These are phyloP conservation scores for Otatea glauca DNA, from an alignment of 176 grass and related monocot genomes.

Conservation along the genomic window DNA sequence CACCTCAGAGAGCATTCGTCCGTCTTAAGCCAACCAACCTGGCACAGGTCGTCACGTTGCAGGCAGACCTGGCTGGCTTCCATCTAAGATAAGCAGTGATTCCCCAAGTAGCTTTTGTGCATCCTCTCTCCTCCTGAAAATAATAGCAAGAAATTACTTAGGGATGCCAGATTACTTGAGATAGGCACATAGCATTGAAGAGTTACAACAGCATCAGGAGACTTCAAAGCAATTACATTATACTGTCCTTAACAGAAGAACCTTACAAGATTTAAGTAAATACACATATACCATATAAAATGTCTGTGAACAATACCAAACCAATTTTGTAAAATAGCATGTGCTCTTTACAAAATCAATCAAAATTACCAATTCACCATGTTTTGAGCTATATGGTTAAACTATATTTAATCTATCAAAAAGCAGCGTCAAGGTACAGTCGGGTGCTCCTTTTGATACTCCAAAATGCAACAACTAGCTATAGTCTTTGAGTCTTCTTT, in stretches of 20 bases:
- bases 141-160: slow-evolving; percentile 29
- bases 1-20: neutral
- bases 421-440: neutral
- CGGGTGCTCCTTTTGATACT: neutral
- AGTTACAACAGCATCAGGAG: slow-evolving; percentile 24
- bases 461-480: neutral
- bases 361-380: neutral
- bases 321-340: neutral
- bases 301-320: neutral
- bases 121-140: slow-evolving; percentile 87
- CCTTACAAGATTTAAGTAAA: slow-evolving; percentile 12
- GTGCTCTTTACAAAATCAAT: neutral
- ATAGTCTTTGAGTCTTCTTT: neutral
- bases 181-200: neutral
- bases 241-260: neutral
- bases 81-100: slow-evolving; percentile 71
- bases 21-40: neutral
- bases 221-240: neutral
- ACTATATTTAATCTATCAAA: neutral
- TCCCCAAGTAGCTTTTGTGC: slow-evolving; percentile 79
- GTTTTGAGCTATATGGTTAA: neutral
- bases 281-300: neutral
- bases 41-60: neutral
- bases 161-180: neutral
- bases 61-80: slow-evolving; percentile 42